phyloP scores from a whole-genome alignment of 1,139 yeast species.

The Saccharomyces uvarum region DNA sequence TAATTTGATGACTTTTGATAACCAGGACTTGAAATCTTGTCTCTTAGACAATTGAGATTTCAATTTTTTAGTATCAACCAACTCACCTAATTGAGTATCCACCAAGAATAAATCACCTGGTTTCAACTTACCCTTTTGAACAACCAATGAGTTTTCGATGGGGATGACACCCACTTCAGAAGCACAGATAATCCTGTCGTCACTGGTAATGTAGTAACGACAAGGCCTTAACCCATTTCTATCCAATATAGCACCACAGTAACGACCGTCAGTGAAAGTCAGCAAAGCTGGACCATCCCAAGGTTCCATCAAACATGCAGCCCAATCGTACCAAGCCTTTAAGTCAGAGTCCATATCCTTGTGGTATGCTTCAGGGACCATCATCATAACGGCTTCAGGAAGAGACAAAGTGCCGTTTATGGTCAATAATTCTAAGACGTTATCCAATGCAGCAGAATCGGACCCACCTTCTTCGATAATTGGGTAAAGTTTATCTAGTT shows the following conservation, averaged over 20 bases:
- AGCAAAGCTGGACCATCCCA: slow-evolving; percentile 99
- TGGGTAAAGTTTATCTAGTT: slow-evolving; percentile 83
- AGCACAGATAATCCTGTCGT: slow-evolving; percentile 93
- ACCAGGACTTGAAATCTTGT: slow-evolving; percentile 91
- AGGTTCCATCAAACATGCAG: slow-evolving; percentile 97
- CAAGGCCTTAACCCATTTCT: slow-evolving; percentile 97
- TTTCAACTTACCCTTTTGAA: slow-evolving; percentile 87
- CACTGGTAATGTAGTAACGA: slow-evolving; percentile 90
- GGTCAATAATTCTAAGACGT: slow-evolving; percentile 83
- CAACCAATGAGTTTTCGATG: slow-evolving; percentile 71
- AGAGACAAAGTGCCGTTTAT: slow-evolving; percentile 85
- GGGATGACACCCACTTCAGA: slow-evolving; percentile 97
- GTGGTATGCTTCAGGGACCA: slow-evolving; percentile 98
- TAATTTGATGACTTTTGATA: slow-evolving; percentile 75
- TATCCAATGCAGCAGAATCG: slow-evolving; percentile 97
- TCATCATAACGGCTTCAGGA: slow-evolving; percentile 95
- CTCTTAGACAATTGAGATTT: slow-evolving; percentile 75
- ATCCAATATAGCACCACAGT: slow-evolving; percentile 96
- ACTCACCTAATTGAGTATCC: slow-evolving; percentile 85
- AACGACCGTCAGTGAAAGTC: slow-evolving; percentile 94
- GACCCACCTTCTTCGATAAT: slow-evolving; percentile 98
- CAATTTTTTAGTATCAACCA: slow-evolving; percentile 87
- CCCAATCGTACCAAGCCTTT: slow-evolving; percentile 97
- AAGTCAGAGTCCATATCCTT: slow-evolving; percentile 90
- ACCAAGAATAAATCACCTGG: slow-evolving; percentile 96